Conservation (phyloP, 2,329 filamentous ascomycete genomes). For the Whalleya microplaca region DNA sequence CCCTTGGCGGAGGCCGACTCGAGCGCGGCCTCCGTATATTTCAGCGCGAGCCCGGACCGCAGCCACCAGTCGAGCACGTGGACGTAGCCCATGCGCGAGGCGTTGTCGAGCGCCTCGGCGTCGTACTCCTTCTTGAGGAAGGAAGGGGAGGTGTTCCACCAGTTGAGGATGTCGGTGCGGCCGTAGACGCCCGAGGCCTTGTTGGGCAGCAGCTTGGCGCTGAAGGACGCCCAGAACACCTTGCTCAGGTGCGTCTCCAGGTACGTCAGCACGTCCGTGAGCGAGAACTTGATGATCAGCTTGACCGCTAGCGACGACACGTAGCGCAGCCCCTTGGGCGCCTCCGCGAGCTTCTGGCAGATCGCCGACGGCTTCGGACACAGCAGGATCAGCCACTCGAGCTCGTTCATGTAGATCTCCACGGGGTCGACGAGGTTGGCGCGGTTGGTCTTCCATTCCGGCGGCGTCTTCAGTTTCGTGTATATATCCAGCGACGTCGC, state of each 20-base stretch:
- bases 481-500: constrained; percentile 80
- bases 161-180: constrained; percentile 81
- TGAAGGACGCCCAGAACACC: constrained; percentile 79
- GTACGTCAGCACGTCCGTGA: constrained; percentile 77
- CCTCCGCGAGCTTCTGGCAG: constrained; percentile 72
- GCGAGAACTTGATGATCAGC: constrained; percentile 88
- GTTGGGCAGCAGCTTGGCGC: constrained; percentile 81
- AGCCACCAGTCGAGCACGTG: constrained; percentile 92
- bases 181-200: constrained; percentile 89
- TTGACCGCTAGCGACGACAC: constrained; percentile 83
- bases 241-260: constrained; percentile 67
- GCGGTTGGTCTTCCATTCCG: constrained; percentile 40
- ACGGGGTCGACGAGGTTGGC: constrained; percentile 58
- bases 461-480: constrained; percentile 74
- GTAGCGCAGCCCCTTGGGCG: constrained; percentile 69
- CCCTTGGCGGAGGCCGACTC: constrained; percentile 87
- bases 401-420: constrained; percentile 73
- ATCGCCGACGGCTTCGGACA: constrained; percentile 67
- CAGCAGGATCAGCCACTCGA: constrained; percentile 84
- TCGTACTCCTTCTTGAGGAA: constrained; percentile 89
- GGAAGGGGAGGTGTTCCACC: constrained; percentile 83
- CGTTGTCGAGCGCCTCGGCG: constrained; percentile 81
- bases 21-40: constrained; percentile 84
- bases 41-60: constrained; percentile 74
- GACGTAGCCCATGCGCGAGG: constrained; percentile 82